A percentile compares a stretch with the other conserved stretches of the same genome.
Conservation (phyloP, 2,329 filamentous ascomycete species). For the Fusarium avenaceum region DNA sequence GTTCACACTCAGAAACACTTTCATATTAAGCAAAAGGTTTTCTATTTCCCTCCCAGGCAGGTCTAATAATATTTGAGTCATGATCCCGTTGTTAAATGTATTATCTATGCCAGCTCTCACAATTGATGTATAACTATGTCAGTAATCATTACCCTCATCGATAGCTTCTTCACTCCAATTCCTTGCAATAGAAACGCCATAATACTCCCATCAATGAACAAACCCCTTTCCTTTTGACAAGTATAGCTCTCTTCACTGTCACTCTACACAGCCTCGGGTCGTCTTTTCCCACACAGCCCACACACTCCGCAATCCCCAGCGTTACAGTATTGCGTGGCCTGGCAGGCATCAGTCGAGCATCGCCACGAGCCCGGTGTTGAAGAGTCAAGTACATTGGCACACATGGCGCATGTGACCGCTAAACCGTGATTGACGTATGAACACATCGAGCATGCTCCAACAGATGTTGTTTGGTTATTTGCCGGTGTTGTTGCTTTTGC, state of each 20-base stretch:
- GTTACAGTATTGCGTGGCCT: slow-evolving; percentile 72
- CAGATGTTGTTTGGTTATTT: neutral
- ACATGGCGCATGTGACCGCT: slow-evolving; percentile 74
- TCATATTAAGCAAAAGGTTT: no score
- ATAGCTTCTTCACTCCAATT: neutral
- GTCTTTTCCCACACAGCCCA: slow-evolving; percentile 73
- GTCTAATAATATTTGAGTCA: neutral
- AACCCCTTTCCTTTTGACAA: neutral
- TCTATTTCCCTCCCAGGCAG: no score
- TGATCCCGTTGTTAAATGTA: neutral
- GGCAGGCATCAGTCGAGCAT: slow-evolving; percentile 70
- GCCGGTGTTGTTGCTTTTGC: no score
- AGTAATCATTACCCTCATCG: neutral
- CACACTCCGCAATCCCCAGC: slow-evolving; percentile 77
- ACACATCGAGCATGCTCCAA: slow-evolving; percentile 70
- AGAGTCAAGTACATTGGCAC: slow-evolving; percentile 76
- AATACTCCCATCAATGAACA: neutral
- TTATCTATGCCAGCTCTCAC: neutral
- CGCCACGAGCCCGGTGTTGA: slow-evolving; percentile 72
- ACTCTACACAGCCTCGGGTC: slow-evolving; percentile 20
- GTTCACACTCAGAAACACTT: neutral
- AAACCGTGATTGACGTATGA: slow-evolving; percentile 71
- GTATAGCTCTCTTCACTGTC: neutral
- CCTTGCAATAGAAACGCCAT: neutral
- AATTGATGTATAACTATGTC: neutral